phyloP scores from a whole-genome alignment of 495 filamentous ascomycete species.

The Daldinia loculata region DNA sequence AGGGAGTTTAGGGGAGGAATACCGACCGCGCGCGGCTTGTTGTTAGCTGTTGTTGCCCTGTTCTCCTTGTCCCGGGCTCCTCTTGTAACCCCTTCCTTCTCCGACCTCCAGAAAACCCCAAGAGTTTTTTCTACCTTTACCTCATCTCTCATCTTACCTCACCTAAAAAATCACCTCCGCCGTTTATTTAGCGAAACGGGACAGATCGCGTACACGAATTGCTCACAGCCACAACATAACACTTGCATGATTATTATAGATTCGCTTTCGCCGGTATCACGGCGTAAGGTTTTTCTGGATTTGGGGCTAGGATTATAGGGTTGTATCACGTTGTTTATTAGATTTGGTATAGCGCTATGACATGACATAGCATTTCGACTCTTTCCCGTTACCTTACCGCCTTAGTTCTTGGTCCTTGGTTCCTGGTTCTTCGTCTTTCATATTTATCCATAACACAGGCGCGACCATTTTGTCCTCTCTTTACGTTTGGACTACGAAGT shows the following conservation, averaged over 20 bases:
- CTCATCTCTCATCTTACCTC: slow-evolving; percentile 21
- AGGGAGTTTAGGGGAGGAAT: neutral
- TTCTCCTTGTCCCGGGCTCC: slow-evolving; percentile 1
- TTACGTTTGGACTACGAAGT: neutral
- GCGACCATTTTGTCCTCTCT: neutral
- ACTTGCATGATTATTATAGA: slow-evolving; percentile 14
- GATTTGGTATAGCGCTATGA: slow-evolving; percentile 29
- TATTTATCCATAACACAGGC: neutral
- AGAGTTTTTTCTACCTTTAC: slow-evolving; percentile 28
- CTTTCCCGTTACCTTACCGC: slow-evolving; percentile 12
- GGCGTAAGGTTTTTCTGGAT: slow-evolving; percentile 1
- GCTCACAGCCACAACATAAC: slow-evolving; percentile 12
- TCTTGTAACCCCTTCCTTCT: slow-evolving; percentile 7
- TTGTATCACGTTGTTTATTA: slow-evolving; percentile 23
- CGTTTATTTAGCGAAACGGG: slow-evolving; percentile 23
- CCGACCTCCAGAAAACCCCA: slow-evolving; percentile 16
- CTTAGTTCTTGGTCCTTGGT: neutral
- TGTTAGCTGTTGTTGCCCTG: slow-evolving; percentile 22
- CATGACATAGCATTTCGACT: slow-evolving; percentile 20
- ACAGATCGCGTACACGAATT: slow-evolving; percentile 33
- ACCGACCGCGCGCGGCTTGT: slow-evolving; percentile 3
- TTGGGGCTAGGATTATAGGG: slow-evolving; percentile 11
- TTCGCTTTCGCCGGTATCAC: slow-evolving; percentile 14
- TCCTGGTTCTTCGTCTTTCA: neutral
- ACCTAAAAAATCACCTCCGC: slow-evolving; percentile 13